A percentile compares a stretch with the other conserved stretches of the same genome.
phyloP scores from a whole-genome alignment of 106 monocot species.

The Agapanthus africanus region DNA sequence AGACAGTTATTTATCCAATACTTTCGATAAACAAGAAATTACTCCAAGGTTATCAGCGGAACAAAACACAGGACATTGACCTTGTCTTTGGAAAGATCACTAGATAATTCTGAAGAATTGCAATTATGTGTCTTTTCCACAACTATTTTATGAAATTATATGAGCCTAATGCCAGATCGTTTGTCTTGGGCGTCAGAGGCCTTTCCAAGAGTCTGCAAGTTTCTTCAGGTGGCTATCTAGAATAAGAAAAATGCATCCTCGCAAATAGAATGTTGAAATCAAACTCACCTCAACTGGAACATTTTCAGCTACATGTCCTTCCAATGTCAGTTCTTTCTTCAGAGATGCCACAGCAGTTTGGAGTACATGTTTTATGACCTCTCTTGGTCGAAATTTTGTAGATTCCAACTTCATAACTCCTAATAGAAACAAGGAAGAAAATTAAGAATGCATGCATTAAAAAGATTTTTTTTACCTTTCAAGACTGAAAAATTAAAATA shows the following conservation, averaged over 20 bases:
- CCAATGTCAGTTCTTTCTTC: constrained; percentile 60
- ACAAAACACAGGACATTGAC: neutral
- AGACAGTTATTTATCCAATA: neutral
- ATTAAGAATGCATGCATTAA: neutral
- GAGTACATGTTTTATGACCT: constrained; percentile 79
- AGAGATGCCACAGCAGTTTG: constrained; percentile 78
- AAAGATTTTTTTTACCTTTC: neutral
- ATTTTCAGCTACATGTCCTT: constrained; percentile 50
- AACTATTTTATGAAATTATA: neutral
- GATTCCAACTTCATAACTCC: constrained; percentile 79
- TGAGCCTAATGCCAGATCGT: neutral
- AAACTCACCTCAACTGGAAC: constrained; percentile 57
- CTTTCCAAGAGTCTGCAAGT: neutral
- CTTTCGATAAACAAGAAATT: neutral
- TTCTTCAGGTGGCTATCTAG: constrained; percentile 5
- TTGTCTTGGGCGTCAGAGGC: neutral
- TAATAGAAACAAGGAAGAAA: constrained; percentile 14
- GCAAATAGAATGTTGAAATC: too few species aligned
- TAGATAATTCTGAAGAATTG: neutral
- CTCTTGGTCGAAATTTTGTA: constrained; percentile 70
- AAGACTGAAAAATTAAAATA: neutral
- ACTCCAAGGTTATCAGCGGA: neutral
- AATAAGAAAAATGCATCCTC: too few species aligned
- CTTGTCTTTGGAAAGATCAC: neutral
- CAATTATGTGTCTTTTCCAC: too few species aligned